Conservation (phyloP, 2,329 filamentous ascomycete species). For the Neofusicoccum sp. region DNA sequence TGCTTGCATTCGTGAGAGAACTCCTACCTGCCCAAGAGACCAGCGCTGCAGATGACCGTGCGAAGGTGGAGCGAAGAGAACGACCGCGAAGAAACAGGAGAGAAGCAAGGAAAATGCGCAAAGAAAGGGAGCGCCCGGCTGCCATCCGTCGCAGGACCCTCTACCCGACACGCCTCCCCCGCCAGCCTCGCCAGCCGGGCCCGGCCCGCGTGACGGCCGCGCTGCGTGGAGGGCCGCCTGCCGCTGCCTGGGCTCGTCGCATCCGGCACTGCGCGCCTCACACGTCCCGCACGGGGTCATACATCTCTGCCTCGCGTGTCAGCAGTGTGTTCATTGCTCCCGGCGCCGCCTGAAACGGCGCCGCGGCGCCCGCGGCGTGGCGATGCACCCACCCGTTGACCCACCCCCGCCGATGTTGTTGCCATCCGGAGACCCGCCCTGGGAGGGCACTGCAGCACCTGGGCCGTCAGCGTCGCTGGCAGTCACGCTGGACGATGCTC, state of each 20-base stretch:
- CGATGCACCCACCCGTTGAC: constrained; percentile 11
- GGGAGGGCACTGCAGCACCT: constrained; percentile 16
- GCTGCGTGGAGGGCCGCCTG: background rate
- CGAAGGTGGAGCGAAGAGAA: background rate
- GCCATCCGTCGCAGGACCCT: background rate
- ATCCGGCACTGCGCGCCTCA: background rate
- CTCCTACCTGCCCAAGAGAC: background rate
- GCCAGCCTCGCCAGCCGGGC: background rate
- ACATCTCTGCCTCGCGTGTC: constrained; percentile 12
- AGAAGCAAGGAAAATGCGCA: constrained; percentile 1
- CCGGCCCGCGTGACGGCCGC: background rate
- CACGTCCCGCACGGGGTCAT: constrained; percentile 15
- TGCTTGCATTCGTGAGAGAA: constrained; percentile 5
- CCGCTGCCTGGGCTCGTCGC: background rate
- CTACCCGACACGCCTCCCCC: background rate
- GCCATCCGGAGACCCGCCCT: constrained; percentile 14
- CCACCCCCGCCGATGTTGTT: constrained; percentile 13
- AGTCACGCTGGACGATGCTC: constrained; percentile 18
- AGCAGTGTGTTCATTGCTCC: background rate
- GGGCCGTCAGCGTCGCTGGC: constrained; percentile 16
- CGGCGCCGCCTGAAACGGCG: background rate
- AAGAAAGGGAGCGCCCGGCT: background rate
- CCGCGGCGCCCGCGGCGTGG: background rate
- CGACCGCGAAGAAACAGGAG: constrained; percentile 1
- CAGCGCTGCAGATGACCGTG: background rate